Evolutionary conservation across 2,329 filamentous ascomycete species (phyloP), one percentile per base, ranked within the genome.

Genomic region (Xylaria digitata): DNA sequence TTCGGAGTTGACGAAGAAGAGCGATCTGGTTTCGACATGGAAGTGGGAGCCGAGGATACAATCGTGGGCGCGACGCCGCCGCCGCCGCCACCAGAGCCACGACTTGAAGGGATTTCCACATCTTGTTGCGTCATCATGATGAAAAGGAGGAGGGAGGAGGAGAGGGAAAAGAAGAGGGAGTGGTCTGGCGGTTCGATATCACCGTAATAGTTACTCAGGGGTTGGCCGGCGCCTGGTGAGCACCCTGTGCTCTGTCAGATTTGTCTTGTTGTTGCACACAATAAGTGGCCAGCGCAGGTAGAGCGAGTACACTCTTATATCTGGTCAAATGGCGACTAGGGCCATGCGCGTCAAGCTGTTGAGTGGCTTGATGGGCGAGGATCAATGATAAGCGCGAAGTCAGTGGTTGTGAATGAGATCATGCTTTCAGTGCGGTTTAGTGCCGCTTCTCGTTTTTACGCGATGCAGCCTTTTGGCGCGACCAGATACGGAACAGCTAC

Each of bases 121-220:
- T 77, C 75, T 62, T 74, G 74, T 61, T 76, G 75, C 56, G 72
- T 75, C 49, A 75, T 72, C 76, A 78, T 78, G 62, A 37, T 68
- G 68, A 32, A 40, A 40, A 40, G 37, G 37, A 13, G 11, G 11
- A 15, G 37, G 11, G 2, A 15, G 37, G 5, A 9, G 37, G 5
- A 15, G 37, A 40, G 9, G 37, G 15, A 13, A 9, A 40, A 9
- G 13, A 40, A 13, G 11, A 40, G 19, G 57, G 58, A 32, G 54
- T 62, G 71, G 67, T 69, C 68, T 73, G 73, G 68, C 63, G 64
- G 34, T 52, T 57, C 19, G 43, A 61, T 61, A 37, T 53, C 52
- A 60, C 65, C 23, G 60, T 63, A 64, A 58, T 61, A 49, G 56
- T 61, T 67, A 55, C 19, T 68, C 15, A 53, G 46, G 46, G 59